phyloP scores from a whole-genome alignment of 2,329 filamentous ascomycete species.

The Delphinella strobiligena region DNA sequence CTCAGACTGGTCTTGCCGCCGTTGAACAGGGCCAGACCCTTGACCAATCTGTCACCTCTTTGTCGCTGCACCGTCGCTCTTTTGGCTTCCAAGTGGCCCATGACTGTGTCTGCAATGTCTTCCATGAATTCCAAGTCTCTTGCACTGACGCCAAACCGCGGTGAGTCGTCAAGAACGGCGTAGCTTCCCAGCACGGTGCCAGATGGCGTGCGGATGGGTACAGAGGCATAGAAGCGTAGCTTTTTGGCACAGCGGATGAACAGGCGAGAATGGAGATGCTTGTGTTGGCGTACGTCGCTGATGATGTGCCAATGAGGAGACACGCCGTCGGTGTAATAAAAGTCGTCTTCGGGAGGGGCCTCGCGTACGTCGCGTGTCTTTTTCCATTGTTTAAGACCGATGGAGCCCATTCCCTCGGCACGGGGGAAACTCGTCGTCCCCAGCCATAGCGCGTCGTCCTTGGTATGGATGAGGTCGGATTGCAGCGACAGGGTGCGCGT shows the following conservation, averaged over 20 bases:
- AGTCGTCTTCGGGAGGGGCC: slow-evolving; percentile 9
- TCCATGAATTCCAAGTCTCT: slow-evolving; percentile 44
- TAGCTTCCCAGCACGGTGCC: slow-evolving; percentile 49
- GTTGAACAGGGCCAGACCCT: slow-evolving; percentile 38
- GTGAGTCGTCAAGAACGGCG: slow-evolving; percentile 46
- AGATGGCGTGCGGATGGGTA: slow-evolving; percentile 46
- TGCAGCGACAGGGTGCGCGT: slow-evolving; percentile 34
- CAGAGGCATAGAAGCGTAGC: slow-evolving; percentile 40
- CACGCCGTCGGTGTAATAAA: slow-evolving; percentile 15
- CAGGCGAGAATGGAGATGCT: slow-evolving; percentile 1
- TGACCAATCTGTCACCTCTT: slow-evolving; percentile 41
- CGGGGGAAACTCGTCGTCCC: slow-evolving; percentile 20
- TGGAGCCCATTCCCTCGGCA: slow-evolving; percentile 24
- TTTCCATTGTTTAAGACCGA: slow-evolving; percentile 12
- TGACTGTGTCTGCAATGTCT: slow-evolving; percentile 44
- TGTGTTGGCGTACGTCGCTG: slow-evolving; percentile 13
- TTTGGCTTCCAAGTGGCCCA: slow-evolving; percentile 45
- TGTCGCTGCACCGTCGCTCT: slow-evolving; percentile 39
- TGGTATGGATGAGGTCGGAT: slow-evolving; percentile 17
- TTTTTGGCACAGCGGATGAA: slow-evolving; percentile 9
- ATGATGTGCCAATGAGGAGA: slow-evolving; percentile 15
- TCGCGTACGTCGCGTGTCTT: slow-evolving; percentile 14
- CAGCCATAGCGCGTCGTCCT: slow-evolving; percentile 25
- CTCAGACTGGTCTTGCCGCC: slow-evolving; percentile 14
- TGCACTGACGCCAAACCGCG: slow-evolving; percentile 39